Evolutionary conservation across 2,329 filamentous ascomycete species (phyloP).

Genomic region (Alternaria atra): DNA sequence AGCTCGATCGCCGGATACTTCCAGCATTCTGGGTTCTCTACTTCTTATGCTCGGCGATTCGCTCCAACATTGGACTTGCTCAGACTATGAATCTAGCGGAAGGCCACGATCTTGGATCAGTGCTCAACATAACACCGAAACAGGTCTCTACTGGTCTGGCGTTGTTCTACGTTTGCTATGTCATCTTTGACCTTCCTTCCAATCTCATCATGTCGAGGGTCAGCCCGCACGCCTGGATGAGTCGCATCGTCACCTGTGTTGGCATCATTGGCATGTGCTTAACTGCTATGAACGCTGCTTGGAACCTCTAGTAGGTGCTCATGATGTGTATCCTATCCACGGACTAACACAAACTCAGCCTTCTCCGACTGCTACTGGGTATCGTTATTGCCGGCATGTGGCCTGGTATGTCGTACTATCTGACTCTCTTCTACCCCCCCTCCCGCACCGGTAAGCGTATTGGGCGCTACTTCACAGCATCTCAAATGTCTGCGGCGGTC

Average conservation of each 20-base stretch:
- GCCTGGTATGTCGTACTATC: constrained; percentile 93
- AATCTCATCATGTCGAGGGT: constrained; percentile 88
- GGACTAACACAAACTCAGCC: constrained; percentile 42
- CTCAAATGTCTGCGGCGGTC: constrained; percentile 87
- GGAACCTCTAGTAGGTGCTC: constrained; percentile 78
- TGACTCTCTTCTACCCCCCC: constrained; percentile 91
- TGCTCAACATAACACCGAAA: constrained; percentile 73
- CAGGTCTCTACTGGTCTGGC: constrained; percentile 86
- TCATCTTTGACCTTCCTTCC: constrained; percentile 86
- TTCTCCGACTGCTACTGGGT: constrained; percentile 85
- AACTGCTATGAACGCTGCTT: constrained; percentile 80
- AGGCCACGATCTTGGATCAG: constrained; percentile 77
- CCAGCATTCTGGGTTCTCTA: constrained; percentile 89
- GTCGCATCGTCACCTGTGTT: constrained; percentile 86
- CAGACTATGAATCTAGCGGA: constrained; percentile 85
- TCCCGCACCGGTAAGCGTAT: constrained; percentile 87
- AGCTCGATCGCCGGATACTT: constrained; percentile 67
- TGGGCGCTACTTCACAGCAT: constrained; percentile 87
- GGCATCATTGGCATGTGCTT: constrained; percentile 86
- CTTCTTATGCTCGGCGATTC: constrained; percentile 90
- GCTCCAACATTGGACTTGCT: constrained; percentile 90
- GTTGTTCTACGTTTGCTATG: constrained; percentile 91
- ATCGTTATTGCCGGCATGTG: constrained; percentile 93
- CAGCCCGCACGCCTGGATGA: constrained; percentile 90
- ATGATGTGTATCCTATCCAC: not conserved